phyloP scores from a whole-genome alignment of 2,329 filamentous ascomycete species.

The Fusarium secorum region DNA sequence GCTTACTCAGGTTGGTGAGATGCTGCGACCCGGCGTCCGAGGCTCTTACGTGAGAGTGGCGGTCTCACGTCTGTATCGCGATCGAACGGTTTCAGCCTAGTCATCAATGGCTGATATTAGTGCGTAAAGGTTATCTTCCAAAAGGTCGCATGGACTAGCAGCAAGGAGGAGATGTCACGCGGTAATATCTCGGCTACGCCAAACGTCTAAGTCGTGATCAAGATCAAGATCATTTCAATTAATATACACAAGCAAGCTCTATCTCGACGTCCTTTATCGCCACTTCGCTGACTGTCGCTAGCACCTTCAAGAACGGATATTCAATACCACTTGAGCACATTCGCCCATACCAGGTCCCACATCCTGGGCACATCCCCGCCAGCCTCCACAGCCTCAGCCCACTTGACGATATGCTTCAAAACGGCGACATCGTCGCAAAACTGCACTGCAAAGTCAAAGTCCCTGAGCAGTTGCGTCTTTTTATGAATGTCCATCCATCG shows the following conservation, averaged over 20 bases:
- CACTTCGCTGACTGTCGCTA: fast-evolving
- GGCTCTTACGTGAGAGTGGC: background rate
- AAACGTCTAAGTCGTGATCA: background rate
- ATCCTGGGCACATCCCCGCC: background rate
- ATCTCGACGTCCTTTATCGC: fast-evolving
- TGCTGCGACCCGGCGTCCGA: background rate
- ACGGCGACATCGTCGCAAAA: constrained; percentile 1
- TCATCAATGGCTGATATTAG: too few species aligned
- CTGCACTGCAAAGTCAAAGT: constrained; percentile 21
- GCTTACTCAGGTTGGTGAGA: background rate
- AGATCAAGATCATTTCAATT: background rate
- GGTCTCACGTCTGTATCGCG: background rate
- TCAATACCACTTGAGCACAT: background rate
- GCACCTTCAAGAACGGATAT: background rate
- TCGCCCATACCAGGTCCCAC: background rate
- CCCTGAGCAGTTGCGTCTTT: background rate
- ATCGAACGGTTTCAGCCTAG: background rate
- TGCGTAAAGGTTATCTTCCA: background rate
- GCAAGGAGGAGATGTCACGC: fast-evolving
- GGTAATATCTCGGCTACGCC: background rate
- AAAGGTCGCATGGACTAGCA: background rate
- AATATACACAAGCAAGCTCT: background rate
- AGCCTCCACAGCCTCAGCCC: background rate
- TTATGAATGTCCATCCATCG: constrained; percentile 41
- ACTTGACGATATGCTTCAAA: constrained; percentile 1